Conservation (phyloP, 371 early-diverging fungal species). For the Catenaria anguillulae region DNA sequence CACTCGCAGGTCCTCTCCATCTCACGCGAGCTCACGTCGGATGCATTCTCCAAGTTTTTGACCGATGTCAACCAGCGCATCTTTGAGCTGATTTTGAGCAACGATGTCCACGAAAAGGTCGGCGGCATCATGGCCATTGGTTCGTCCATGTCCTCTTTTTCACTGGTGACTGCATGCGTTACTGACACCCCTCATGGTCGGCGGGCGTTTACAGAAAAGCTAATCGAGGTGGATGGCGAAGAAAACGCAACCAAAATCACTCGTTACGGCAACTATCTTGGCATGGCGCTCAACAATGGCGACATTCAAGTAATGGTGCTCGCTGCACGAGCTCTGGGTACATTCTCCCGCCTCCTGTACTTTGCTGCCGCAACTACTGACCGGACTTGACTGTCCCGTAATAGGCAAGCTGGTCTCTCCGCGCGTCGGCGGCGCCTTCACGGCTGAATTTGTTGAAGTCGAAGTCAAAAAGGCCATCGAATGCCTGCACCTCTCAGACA, state of each 20-base stretch:
- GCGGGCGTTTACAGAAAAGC: conserved; percentile 37
- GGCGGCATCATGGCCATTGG: conserved; percentile 62
- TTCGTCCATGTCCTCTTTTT: too few relatives aligned
- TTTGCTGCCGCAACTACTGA: too few relatives aligned
- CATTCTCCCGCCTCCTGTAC: conserved; percentile 9
- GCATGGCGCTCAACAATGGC: conserved; percentile 62
- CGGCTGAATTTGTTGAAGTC: conserved; percentile 69
- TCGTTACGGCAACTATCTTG: conserved; percentile 71
- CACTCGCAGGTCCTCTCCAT: conserved; percentile 43
- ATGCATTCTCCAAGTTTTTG: conserved; percentile 46
- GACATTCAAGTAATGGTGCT: conserved; percentile 71
- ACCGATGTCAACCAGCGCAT: conserved; percentile 58
- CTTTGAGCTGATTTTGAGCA: conserved; percentile 51
- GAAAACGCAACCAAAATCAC: conserved; percentile 65
- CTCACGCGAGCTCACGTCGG: conserved; percentile 50
- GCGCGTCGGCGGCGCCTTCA: conserved; percentile 46
- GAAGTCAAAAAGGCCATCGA: conserved; percentile 79
- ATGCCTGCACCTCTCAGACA: conserved; percentile 68
- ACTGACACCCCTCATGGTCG: too few relatives aligned
- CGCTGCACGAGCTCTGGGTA: conserved; percentile 70
- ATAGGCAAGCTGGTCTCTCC: conserved; percentile 58
- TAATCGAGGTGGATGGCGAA: conserved; percentile 73
- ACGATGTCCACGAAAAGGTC: conserved; percentile 49
- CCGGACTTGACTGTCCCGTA: too few relatives aligned
- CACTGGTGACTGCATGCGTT: too few relatives aligned